These are phyloP conservation scores for Aspergillus vadensis DNA, from an alignment of 2,329 filamentous ascomycete genomes.

Conservation along the genomic window DNA sequence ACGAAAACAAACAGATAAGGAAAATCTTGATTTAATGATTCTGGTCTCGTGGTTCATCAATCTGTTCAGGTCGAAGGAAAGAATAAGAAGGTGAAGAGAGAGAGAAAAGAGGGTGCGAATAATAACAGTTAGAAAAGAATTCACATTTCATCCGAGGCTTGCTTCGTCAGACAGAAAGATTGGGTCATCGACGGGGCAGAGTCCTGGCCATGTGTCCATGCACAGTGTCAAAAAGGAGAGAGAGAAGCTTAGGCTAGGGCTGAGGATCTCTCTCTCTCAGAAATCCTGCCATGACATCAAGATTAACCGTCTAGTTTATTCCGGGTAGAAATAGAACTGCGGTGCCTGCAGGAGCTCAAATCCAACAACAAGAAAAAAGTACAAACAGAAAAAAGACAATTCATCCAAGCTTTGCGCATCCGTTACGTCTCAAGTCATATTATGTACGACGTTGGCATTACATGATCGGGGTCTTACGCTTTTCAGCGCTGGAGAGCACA, in stretches of 20 bases:
- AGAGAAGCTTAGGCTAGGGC: background rate
- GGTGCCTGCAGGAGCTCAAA: slow-evolving; percentile 10
- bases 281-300: slow-evolving; percentile 8
- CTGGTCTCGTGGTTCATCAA: slow-evolving; percentile 12
- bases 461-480: slow-evolving; percentile 74
- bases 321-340: slow-evolving; percentile 5
- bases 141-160: slow-evolving; percentile 9
- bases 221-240: slow-evolving; percentile 4
- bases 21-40: slow-evolving; percentile 7
- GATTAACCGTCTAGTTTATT: slow-evolving; percentile 7
- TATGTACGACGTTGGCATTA: slow-evolving; percentile 45
- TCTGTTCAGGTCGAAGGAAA: slow-evolving; percentile 11
- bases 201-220: slow-evolving; percentile 7
- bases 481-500: slow-evolving; percentile 84
- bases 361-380: slow-evolving; percentile 5
- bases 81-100: slow-evolving; percentile 3
- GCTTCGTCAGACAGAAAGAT: background rate
- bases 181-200: background rate
- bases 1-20: background rate
- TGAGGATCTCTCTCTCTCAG: background rate
- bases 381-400: slow-evolving; percentile 18
- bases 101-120: slow-evolving; percentile 3
- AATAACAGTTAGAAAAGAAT: slow-evolving; percentile 4
- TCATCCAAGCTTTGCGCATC: slow-evolving; percentile 30
- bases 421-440: slow-evolving; percentile 39